Evolutionary conservation across 139 green algal species (phyloP), one percentile per base, ranked within the genome.

Genomic region (Axilococcus clingmanii): DNA sequence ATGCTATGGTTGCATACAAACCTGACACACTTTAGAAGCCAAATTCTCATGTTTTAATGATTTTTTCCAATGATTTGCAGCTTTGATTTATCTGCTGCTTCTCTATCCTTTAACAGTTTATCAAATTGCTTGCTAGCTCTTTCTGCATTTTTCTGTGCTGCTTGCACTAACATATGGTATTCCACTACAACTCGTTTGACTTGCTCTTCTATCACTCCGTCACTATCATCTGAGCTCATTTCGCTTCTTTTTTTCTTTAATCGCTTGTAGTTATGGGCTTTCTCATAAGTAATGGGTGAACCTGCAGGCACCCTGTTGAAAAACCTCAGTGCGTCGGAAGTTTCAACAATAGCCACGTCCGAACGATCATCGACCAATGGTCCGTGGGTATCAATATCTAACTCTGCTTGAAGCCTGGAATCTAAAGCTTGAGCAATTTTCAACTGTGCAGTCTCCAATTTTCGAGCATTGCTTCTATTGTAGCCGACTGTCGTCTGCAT

Each of bases 1-100:
- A 93, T 24, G 76, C 88, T 0, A 68, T 89, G 40, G 88, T 96
- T 36, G 74, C 83, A 0, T 96, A 90, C 73, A 86, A 85, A 60
- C 44, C 46, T 8, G 65, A 73, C 2, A n/a, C n/a, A n/a, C n/a
- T n/a, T n/a, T n/a, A n/a, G n/a, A n/a, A n/a, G n/a, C n/a, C n/a
- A n/a, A n/a, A n/a, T n/a, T n/a, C n/a, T n/a, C n/a, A n/a, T n/a
- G n/a, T 17, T 42, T 17, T 17, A 17, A 17, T 17, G 17, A 17
- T 42, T 42, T 17, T 42, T 17, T 17, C 36, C 17, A 17, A 42
- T 17, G 17, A 42, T 42, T 17, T 42, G 36, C 36, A 42, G 17
- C 36, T 42, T 42, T n/a, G n/a, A n/a, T n/a, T n/a, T 32, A 20
- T 32, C 56, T 19, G 22, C 56, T 17, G 52, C 22, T 37, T 53